Evolutionary conservation across 345 rosid species (phyloP).

Genomic region (Hypericum perforatum): DNA sequence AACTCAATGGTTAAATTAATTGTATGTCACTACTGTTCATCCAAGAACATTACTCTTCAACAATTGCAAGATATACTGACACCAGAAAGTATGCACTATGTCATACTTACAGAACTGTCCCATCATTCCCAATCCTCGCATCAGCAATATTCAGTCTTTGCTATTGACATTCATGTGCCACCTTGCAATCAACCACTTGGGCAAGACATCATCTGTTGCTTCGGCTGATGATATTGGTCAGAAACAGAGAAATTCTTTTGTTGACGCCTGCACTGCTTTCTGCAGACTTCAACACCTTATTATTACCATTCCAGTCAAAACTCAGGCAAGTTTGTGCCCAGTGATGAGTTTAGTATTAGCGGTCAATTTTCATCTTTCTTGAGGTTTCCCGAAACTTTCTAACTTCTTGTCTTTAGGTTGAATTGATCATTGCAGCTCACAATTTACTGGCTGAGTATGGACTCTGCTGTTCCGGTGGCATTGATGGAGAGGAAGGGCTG

Average conservation of each 20-base stretch:
- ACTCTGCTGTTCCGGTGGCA: constrained; percentile 76
- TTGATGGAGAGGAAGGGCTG: constrained; percentile 77
- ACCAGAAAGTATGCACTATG: constrained; percentile 11
- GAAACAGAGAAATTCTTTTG: constrained; percentile 55
- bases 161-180: constrained; percentile 76
- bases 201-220: constrained; percentile 42
- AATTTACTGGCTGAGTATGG: constrained; percentile 91
- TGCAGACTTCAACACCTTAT: constrained; percentile 90
- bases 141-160: constrained; percentile 57
- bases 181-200: constrained; percentile 47
- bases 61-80: not conserved
- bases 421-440: constrained; percentile 73
- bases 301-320: constrained; percentile 45
- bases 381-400: constrained; percentile 5
- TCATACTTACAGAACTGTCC: constrained; percentile 45
- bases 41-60: too few relatives aligned
- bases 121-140: constrained; percentile 29
- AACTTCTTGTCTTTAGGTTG: constrained; percentile 42
- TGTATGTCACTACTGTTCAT: too few relatives aligned
- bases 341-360: constrained; percentile 4
- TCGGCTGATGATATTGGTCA: constrained; percentile 47
- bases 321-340: constrained; percentile 44
- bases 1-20: too few relatives aligned
- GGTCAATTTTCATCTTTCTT: constrained; percentile 3
- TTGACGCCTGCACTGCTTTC: constrained; percentile 74